Evolutionary conservation across 1,139 yeast species (phyloP), one percentile per base, ranked within the genome.

Genomic region (Suhomyces bokatorum): DNA sequence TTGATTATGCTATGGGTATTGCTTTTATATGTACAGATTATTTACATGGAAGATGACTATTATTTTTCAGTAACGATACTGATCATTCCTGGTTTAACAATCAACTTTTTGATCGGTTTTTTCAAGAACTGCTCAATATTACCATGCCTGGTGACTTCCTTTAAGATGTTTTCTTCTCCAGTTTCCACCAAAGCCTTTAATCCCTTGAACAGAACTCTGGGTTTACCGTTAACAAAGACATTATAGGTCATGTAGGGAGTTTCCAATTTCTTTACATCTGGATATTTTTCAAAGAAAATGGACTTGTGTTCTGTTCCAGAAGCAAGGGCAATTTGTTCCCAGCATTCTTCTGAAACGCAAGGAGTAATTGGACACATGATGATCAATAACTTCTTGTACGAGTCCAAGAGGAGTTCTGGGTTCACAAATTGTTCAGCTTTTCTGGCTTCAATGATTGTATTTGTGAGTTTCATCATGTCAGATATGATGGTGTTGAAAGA

Each of bases 381-480:
- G 13, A 78, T 67, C 34, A 87, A 57, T 12, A 91, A 66, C 42
- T 78, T 80, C 53, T 74, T 70, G 49, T 76, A 75, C 0, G 80
- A 68, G 41, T 78, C 77, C 42, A 51, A 56, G 49, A 58, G 58
- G 35, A 64, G 66, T 1, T 57, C 60, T 0, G 71, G 57, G 8
- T 62, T 59, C 11, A 67, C 62, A 13, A 58, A 33, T 46, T 17
- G 46, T 5, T 56, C 45, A 0, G 54, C 33, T 45, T 76, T 75
- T 6, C 69, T 32, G 0, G 78, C 75, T 12, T 62, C 57, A 2
- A 64, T 58, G 9, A 90, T 59, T 1, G 73, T 54, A 53, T 84
- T 84, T 1, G 96, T 85, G 43, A 85, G 64, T 56, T 90, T 93
- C 97, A 90, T 93, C 58, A 83, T 85, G 59, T 89, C 96, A 0